Evolutionary conservation across 352 stramenopile genomes (phyloP).

Genomic region (Phytophthora nicotianae): DNA sequence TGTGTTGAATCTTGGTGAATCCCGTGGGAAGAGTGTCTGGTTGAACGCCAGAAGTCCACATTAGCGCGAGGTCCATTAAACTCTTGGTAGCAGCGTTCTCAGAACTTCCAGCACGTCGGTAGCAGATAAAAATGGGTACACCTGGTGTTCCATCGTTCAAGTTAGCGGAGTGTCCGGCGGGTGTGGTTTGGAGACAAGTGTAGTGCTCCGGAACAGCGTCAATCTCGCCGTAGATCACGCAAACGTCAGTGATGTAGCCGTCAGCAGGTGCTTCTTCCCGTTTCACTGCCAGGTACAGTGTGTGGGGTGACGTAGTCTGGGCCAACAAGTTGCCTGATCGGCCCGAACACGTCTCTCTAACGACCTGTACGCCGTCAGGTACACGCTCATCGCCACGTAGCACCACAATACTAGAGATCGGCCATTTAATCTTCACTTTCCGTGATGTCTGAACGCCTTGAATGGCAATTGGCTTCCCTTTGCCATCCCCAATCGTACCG

Average conservation of each 20-base stretch:
- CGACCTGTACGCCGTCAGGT: conserved; percentile 67
- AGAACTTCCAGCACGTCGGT: conserved; percentile 40
- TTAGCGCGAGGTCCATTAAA: conserved; percentile 75
- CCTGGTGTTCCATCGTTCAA: conserved; percentile 80
- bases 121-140: conserved; percentile 88
- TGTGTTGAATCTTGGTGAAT: conserved; percentile 88
- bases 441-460: conserved; percentile 65
- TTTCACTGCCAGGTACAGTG: conserved; percentile 77
- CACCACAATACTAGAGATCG: conserved; percentile 75
- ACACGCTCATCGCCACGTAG: conserved; percentile 77
- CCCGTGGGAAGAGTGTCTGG: conserved; percentile 62
- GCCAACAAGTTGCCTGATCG: conserved; percentile 74
- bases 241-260: conserved; percentile 75
- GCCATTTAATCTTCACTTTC: conserved; percentile 73
- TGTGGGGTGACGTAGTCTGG: conserved; percentile 73
- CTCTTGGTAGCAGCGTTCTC: conserved; percentile 44
- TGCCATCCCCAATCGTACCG: conserved; percentile 76
- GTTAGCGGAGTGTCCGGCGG: conserved; percentile 73
- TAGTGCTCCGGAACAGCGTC: conserved; percentile 83
- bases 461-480: conserved; percentile 55
- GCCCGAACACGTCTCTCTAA: conserved; percentile 75
- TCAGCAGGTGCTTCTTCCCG: conserved; percentile 53
- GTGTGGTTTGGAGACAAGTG: conserved; percentile 73
- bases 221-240: conserved; percentile 88
- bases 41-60: conserved; percentile 76